phyloP scores from a whole-genome alignment of 305 asterid genomes.

The Fraxinus nigra region DNA sequence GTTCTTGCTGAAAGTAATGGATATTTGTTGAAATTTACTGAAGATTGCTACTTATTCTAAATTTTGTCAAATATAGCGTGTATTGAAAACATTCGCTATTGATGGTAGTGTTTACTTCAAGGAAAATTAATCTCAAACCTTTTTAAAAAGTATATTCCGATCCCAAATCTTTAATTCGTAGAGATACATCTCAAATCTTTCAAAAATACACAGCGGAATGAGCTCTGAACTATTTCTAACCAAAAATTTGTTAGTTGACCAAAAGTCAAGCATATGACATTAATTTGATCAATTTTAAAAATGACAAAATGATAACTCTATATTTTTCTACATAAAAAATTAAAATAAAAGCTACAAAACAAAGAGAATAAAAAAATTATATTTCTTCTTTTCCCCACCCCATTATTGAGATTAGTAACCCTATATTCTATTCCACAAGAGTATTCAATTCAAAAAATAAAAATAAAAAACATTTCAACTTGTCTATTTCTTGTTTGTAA shows the following conservation, averaged over 20 bases:
- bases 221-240: not conserved
- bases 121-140: not conserved
- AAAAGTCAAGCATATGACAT: not conserved
- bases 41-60: no score
- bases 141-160: not conserved
- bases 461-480: no score
- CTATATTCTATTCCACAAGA: not conserved
- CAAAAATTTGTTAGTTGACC: not conserved
- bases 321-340: not conserved
- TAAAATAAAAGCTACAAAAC: no score
- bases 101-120: not conserved
- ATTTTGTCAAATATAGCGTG: not conserved
- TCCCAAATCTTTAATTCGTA: not conserved
- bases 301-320: not conserved
- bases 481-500: not conserved
- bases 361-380: not conserved
- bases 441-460: no score
- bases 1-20: no score
- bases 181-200: not conserved
- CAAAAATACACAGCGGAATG: not conserved
- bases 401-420: not conserved
- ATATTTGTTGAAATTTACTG: no score
- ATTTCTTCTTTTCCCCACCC: not conserved
- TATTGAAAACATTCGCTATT: not conserved
- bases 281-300: no score